Evolutionary conservation across 352 stramenopile species (phyloP), one percentile per base, ranked within the genome.

Genomic region (Phytophthora cactorum): DNA sequence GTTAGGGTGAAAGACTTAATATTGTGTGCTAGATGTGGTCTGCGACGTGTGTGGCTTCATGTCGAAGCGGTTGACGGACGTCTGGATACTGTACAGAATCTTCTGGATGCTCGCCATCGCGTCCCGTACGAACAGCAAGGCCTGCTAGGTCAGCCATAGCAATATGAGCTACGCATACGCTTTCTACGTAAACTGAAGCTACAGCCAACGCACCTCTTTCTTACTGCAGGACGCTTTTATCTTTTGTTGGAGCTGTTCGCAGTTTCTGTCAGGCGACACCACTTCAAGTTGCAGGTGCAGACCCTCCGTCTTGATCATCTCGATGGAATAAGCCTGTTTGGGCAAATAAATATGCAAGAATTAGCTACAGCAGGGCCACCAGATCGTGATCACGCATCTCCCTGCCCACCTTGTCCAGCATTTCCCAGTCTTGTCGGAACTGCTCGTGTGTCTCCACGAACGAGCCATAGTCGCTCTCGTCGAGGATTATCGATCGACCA

Each of bases 381-480:
- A 39, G 6, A 47, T 12, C 5, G 22, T 10, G 25, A 25, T 38
- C 7, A 22, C 31, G 25, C 12, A 41, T 27, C 27, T 12, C 3
- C 1, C 36, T 34, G n/a, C 52, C 17, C n/a, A 86, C 79, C 74
- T 88, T 90, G 59, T 93, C 82, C 22, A 93, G 80, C 59, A 78
- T 69, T 54, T 87, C 79, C 85, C 85, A 91, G 52, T 92, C 79
- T 3, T 70, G 66, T 0, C 58, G 59, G 28, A 89, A 79, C 12
- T 71, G 63, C 39, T 87, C 76, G 50, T 91, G 70, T 52, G 82
- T 84, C 28, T 77, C 52, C 14, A 77, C 52, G 45, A 93, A 91
- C 17, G 66, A 70, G 10, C 81, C 54, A 56, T 88, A 86, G 75
- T 93, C 85, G 27, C 47, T 63, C n/a, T 80, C 78, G 44, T 93